Percentiles rank a stretch among this genome's conserved stretches.
Evolutionary conservation across 2,329 filamentous ascomycete species (phyloP).

Genomic region (Ascochyta lentis): DNA sequence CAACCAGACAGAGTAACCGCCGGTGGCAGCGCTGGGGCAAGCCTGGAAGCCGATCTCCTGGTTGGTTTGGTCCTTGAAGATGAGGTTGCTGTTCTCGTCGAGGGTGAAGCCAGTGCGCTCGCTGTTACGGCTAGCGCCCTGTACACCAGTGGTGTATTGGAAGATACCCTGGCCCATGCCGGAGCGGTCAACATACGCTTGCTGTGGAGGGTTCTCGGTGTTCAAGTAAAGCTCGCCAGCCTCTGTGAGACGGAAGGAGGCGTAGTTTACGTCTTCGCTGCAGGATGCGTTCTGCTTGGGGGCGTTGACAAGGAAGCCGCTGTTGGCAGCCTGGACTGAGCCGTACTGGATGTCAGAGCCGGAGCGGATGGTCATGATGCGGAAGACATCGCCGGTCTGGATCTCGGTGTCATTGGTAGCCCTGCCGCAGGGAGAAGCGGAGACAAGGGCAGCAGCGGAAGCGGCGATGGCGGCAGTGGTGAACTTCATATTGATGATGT

Average conservation of each 20-base stretch:
- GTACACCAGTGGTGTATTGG: conserved; percentile 59
- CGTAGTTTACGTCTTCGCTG: conserved; percentile 47
- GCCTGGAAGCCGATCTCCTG: conserved; percentile 56
- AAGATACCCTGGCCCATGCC: conserved; percentile 65
- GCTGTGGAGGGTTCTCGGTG: conserved; percentile 54
- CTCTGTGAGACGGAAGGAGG: conserved; percentile 60
- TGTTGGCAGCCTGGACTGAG: conserved; percentile 54
- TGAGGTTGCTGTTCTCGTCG: conserved; percentile 53
- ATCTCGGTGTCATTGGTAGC: conserved; percentile 28
- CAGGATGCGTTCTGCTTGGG: conserved; percentile 58
- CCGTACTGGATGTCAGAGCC: conserved; percentile 58
- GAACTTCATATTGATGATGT: conserved; percentile 41
- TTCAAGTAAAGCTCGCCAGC: conserved; percentile 56
- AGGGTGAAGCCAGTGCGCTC: conserved; percentile 60
- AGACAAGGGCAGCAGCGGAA: conserved; percentile 30
- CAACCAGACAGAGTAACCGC: conserved; percentile 45
- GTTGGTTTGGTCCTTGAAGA: conserved; percentile 44
- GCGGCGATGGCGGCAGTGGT: conserved; percentile 31
- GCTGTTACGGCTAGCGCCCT: conserved; percentile 49
- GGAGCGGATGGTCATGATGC: conserved; percentile 59
- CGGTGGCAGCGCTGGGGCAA: conserved; percentile 58
- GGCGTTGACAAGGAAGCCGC: conserved; percentile 54
- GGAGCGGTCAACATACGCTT: conserved; percentile 62
- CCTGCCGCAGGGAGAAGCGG: conserved; percentile 35
- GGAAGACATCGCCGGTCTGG: conserved; percentile 51